Evolutionary conservation across 192 early-diverging fungal species (phyloP), one percentile per base, ranked within the genome.

Genomic region (Rhizophagus prolifer): DNA sequence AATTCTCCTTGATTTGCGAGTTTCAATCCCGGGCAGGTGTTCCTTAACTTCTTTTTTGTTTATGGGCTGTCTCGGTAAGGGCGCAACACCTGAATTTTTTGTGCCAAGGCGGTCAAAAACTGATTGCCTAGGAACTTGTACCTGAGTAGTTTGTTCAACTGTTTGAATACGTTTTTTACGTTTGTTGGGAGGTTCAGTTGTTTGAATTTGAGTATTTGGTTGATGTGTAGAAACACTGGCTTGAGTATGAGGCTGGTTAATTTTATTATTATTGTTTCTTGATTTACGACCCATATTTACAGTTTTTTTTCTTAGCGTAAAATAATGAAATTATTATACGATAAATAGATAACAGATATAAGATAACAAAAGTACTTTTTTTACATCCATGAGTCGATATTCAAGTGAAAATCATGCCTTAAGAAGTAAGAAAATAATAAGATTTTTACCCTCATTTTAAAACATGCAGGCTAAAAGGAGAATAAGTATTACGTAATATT

Each of bases 41-140:
- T 73, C 71, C 23, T 58, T 38, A 19, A 58, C 59, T 38, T 73
- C 71, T 38, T 73, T 73, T 60, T 73, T 73, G 5, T 0, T n/a
- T 31, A 3, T 58, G 16, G 50, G 4, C n/a, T 26, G 71, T 59
- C 71, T 61, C 12, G 23, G 47, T 58, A 60, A 16, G 21, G 58
- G 58, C 31, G 54, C 26, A 36, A 25, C 23, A 0, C 25, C 54
- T 9, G 71, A 9, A 73, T 61, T 61, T 60, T 73, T 73, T 16
- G 71, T 73, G 16, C 71, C 71, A 30, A 73, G n/a, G 8, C 71
- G 71, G 3, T 73, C 71, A 60, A 73, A 73, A 36, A 73, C 71
- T 34, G 71, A 73, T 58, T 58, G 71, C n/a, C 71, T 73, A 9
- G 71, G 47, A 23, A 26, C 23, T 72, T 54, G 58, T 31, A 25